These are phyloP conservation scores for Carex cristatella DNA, from an alignment of 176 grass and related monocot species.

Conservation along the genomic window DNA sequence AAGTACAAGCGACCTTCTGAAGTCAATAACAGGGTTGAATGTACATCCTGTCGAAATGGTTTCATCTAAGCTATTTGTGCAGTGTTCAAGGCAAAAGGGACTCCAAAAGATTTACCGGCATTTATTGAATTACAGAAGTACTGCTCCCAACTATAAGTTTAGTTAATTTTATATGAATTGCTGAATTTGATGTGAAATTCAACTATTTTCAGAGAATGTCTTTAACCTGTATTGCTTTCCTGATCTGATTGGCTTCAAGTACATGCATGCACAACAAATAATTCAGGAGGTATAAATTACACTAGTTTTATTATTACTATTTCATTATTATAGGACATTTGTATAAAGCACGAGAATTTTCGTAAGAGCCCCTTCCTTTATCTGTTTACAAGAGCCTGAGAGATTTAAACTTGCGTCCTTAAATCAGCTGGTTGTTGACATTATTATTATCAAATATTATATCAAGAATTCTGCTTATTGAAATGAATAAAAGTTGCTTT, in stretches of 20 bases:
- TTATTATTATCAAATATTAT: background rate
- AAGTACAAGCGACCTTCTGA: slow-evolving; percentile 74
- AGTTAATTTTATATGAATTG: slow-evolving; percentile 16
- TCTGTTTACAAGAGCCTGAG: background rate
- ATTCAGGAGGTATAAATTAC: slow-evolving; percentile 52
- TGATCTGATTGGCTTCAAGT: slow-evolving; percentile 60
- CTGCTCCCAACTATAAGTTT: slow-evolving; percentile 27
- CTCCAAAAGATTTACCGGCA: slow-evolving; percentile 94
- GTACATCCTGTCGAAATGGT: slow-evolving; percentile 95
- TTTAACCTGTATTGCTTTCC: slow-evolving; percentile 76
- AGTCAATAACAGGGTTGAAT: slow-evolving; percentile 91
- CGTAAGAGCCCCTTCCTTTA: background rate
- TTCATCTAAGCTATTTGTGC: slow-evolving; percentile 91
- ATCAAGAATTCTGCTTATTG: background rate
- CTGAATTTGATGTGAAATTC: slow-evolving; percentile 24
- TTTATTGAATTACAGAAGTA: slow-evolving; percentile 94
- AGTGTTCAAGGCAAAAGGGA: slow-evolving; percentile 93
- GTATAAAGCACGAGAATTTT: background rate
- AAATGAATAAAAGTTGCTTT: background rate
- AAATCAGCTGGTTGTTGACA: background rate
- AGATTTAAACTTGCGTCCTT: background rate
- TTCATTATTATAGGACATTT: background rate
- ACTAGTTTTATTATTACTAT: background rate
- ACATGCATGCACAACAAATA: slow-evolving; percentile 50
- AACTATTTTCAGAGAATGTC: slow-evolving; percentile 68